Conservation (phyloP, 371 early-diverging fungal genomes). For the Dipsacomyces acuminosporus region DNA sequence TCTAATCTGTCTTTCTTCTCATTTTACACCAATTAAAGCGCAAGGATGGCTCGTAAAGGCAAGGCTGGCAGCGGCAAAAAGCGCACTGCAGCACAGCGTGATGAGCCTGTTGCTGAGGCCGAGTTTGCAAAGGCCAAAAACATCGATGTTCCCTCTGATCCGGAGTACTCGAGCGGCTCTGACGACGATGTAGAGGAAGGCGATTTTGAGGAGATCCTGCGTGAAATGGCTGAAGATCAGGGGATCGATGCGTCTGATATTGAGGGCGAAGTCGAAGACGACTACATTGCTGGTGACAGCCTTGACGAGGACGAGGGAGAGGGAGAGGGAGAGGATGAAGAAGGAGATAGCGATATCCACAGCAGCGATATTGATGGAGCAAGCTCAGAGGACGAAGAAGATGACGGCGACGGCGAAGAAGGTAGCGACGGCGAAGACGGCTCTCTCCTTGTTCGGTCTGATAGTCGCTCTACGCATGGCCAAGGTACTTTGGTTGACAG, state of each 20-base stretch:
- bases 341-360: constrained; percentile 34
- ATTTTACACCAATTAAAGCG: background rate
- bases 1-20: background rate
- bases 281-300: constrained; percentile 29
- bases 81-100: constrained; percentile 23
- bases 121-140: constrained; percentile 16
- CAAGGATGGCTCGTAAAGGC: constrained; percentile 1
- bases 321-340: constrained; percentile 48
- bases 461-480: constrained; percentile 43
- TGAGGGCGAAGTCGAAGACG: constrained; percentile 28
- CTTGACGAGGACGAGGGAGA: constrained; percentile 51
- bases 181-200: constrained; percentile 24
- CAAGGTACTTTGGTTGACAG: constrained; percentile 45
- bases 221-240: constrained; percentile 34
- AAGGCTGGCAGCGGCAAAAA: constrained; percentile 16
- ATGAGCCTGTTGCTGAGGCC: constrained; percentile 8
- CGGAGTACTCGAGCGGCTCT: constrained; percentile 12
- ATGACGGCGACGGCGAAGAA: constrained; percentile 42
- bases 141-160: constrained; percentile 32
- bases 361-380: constrained; percentile 45
- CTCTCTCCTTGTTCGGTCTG: constrained; percentile 18
- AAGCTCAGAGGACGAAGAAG: constrained; percentile 46
- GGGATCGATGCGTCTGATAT: constrained; percentile 26
- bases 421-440: constrained; percentile 40
- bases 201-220: constrained; percentile 31